Base-by-base conservation (phyloP, 768 basidiomycete genomes). In the Mycena capillaripes region DNA sequence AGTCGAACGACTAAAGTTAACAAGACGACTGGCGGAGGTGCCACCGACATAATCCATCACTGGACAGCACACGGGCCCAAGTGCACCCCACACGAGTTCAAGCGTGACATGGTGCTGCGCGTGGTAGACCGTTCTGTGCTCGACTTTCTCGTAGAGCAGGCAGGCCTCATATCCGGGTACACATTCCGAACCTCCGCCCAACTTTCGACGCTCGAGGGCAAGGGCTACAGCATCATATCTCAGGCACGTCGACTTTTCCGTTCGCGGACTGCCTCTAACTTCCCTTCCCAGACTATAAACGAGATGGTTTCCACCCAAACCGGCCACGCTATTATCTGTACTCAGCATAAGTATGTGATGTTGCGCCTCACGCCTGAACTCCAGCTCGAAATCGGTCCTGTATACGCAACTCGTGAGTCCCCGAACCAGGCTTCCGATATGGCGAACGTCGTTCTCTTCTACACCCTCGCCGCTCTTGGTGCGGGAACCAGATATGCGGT, bases 391-490 rank as follows among this genome's bases (percentile, higher is more conserved):
- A 53, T 68, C 46, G 60, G 66, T 58, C 68, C 59, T 12, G 52
- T 62, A 0, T 69, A 69, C 21, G 11, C 27, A 21, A 21, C 36
- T 55, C 68, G 36, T 44, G 52, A 16, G 12, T 69, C 68, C 40
- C 9, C 36, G 11, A 56, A 50, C 10, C 59, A 69, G 27, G 68
- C 25, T 23, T 25, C 0, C n/a, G 68, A 69, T 56, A 21, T 23
- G 59, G 23, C 50, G 40, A 4, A 25, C n/a, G 59, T 69, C 38
- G 68, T 69, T 21, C 68, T 69, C 38, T 69, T 69, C 52, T 68
- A 69, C 53, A 46, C 59, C n/a, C 60, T 62, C 36, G 68, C 68
- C 40, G 59, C 59, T 46, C 36, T 69, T 25, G 16, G 59, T 27
- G 68, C 52, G 17, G 68, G 59, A 27, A 38, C 17, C 21, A 69